Evolutionary conservation across 2,329 filamentous ascomycete species (phyloP).

Genomic region (Colletotrichum neosansevieriae): DNA sequence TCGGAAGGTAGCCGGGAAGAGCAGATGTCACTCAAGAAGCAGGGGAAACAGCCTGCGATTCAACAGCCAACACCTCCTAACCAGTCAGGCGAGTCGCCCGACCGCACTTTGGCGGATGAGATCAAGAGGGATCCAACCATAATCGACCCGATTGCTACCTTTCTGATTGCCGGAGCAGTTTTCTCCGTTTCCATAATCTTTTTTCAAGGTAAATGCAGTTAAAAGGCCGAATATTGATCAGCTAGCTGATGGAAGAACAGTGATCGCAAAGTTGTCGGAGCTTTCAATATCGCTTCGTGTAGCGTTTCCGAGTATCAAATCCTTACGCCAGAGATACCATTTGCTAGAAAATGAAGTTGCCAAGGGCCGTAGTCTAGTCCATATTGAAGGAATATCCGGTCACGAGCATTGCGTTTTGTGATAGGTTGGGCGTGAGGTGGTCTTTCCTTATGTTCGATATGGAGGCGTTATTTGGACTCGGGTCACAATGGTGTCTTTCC

Average conservation of each 20-base stretch:
- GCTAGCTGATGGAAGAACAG: not conserved
- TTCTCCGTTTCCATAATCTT: not conserved
- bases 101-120: not conserved
- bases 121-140: not conserved
- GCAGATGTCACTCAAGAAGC: no score
- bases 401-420: not conserved
- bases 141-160: not conserved
- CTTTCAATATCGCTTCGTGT: not conserved
- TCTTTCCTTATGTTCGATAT: no score
- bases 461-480: no score
- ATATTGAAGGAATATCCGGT: not conserved
- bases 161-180: not conserved
- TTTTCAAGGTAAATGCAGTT: not conserved
- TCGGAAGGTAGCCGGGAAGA: no score
- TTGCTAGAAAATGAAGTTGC: not conserved
- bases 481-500: no score
- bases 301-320: not conserved
- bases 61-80: no score
- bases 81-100: not conserved
- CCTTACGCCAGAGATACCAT: not conserved
- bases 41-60: no score
- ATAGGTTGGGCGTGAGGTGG: no score
- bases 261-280: not conserved
- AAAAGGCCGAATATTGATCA: no score
- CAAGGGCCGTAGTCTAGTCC: not conserved